Evolutionary conservation across 768 basidiomycete species (phyloP).

Genomic region (Lactifluus piperatus): DNA sequence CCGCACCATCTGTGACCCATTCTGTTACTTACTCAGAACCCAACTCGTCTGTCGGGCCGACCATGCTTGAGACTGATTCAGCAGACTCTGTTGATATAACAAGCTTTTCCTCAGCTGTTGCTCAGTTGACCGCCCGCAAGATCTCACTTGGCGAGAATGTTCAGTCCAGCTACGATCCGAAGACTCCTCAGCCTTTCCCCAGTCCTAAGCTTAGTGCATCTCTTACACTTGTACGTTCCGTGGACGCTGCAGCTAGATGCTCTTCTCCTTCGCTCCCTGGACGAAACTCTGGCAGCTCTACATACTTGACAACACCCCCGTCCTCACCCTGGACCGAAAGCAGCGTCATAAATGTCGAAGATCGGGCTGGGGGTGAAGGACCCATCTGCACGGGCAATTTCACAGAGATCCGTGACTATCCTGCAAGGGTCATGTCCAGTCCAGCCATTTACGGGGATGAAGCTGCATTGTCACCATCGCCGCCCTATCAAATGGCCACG

Average conservation of each 20-base stretch:
- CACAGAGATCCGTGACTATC: background rate
- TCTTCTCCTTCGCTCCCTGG: background rate
- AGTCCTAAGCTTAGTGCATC: background rate
- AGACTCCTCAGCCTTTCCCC: background rate
- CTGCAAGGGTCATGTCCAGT: conserved; percentile 7
- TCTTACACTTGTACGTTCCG: background rate
- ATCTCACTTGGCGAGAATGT: background rate
- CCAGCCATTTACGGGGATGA: background rate
- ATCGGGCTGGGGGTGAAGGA: background rate
- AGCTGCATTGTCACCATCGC: background rate
- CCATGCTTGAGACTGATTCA: background rate
- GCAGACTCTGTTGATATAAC: background rate
- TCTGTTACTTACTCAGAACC: background rate
- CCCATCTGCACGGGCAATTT: background rate
- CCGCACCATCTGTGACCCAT: background rate
- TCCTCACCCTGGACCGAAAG: conserved; percentile 11
- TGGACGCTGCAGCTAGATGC: background rate
- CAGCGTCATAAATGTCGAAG: background rate
- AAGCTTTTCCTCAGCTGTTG: background rate
- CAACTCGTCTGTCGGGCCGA: background rate
- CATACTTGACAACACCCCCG: background rate
- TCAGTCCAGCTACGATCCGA: background rate
- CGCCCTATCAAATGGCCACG: background rate
- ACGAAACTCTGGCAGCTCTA: background rate
- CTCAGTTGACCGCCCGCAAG: background rate